Percentiles rank a stretch among this genome's conserved stretches.
Conservation (phyloP, 805 yeast genomes). For the Candida boleticola region DNA sequence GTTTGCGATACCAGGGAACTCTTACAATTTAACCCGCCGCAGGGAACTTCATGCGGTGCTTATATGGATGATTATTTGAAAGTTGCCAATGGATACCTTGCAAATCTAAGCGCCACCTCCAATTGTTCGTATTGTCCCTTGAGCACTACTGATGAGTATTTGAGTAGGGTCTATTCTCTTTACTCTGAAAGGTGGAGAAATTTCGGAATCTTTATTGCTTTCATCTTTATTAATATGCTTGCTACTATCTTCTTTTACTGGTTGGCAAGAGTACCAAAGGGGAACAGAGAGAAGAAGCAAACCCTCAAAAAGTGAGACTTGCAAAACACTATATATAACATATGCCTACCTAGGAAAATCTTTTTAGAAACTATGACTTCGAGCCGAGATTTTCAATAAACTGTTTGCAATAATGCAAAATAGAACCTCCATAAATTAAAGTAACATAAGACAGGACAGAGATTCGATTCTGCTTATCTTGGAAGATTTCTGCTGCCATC, state of each 20-base stretch:
- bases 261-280: slow-evolving; percentile 40
- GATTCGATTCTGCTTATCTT: too few species aligned
- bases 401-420: too few species aligned
- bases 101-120: slow-evolving; percentile 13
- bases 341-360: too few species aligned
- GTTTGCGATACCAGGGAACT: slow-evolving; percentile 22
- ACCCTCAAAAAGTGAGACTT: too few species aligned
- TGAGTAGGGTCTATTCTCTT: slow-evolving; percentile 18
- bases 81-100: slow-evolving; percentile 23
- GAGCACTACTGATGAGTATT: slow-evolving; percentile 25
- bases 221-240: slow-evolving; percentile 25
- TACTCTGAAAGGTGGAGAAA: slow-evolving; percentile 25
- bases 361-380: too few species aligned
- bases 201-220: slow-evolving; percentile 26
- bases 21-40: slow-evolving; percentile 20
- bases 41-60: slow-evolving; percentile 28
- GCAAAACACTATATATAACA: too few species aligned
- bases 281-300: slow-evolving; percentile 15
- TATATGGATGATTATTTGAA: slow-evolving; percentile 23
- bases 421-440: not conserved
- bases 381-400: too few species aligned
- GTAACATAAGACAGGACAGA: too few species aligned
- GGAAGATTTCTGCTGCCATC: too few species aligned
- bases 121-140: slow-evolving; percentile 25
- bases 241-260: slow-evolving; percentile 36